Evolutionary conservation across 768 basidiomycete genomes (phyloP).

Genomic region (Tricholoma terreum): DNA sequence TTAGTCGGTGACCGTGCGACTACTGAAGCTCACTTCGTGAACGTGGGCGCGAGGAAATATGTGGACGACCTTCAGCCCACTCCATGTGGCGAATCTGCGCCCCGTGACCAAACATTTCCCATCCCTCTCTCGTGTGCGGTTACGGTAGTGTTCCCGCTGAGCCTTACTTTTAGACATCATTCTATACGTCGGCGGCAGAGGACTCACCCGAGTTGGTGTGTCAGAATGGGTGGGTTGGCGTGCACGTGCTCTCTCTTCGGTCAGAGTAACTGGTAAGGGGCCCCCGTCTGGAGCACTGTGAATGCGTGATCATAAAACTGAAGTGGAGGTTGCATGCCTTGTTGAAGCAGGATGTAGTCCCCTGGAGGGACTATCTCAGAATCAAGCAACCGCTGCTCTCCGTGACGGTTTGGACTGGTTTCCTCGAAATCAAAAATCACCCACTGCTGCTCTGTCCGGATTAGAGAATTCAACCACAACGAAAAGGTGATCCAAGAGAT

Average conservation of each 20-base stretch:
- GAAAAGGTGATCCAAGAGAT: neutral
- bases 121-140: constrained; percentile 14
- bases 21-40: constrained; percentile 3
- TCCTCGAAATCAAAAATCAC: constrained; percentile 11
- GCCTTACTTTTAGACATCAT: constrained; percentile 2
- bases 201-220: constrained; percentile 9
- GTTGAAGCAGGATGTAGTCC: constrained; percentile 12
- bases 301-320: constrained; percentile 2
- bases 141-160: constrained; percentile 10
- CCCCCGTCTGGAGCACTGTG: constrained; percentile 6
- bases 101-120: constrained; percentile 13
- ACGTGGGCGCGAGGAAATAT: constrained; percentile 9
- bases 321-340: constrained; percentile 8
- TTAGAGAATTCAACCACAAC: neutral
- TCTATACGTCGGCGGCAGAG: neutral
- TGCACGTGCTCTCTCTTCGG: constrained; percentile 8
- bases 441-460: neutral
- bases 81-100: constrained; percentile 7
- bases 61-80: constrained; percentile 13
- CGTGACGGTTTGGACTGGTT: constrained; percentile 6
- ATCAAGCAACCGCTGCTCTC: constrained; percentile 4
- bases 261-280: constrained; percentile 9
- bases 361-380: constrained; percentile 10
- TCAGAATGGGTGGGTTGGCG: constrained; percentile 14
- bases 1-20: too few relatives aligned